Evolutionary conservation across 148 eudicot genomes (phyloP).

Genomic region (Mesembryanthemum crystallinum): DNA sequence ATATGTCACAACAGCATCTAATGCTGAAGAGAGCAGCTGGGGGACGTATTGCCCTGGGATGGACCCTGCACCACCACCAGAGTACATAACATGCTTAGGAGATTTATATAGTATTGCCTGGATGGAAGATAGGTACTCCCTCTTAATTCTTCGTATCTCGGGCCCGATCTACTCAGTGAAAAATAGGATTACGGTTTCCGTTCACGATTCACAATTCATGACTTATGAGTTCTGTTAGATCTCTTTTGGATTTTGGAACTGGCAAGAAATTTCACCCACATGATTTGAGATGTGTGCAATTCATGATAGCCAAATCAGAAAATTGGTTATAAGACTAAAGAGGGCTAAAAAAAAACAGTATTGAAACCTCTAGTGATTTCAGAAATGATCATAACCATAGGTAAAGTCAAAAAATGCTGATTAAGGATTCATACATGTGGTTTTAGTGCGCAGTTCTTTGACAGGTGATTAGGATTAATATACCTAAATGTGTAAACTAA

Average conservation of each 20-base stretch:
- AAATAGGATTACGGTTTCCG: no score
- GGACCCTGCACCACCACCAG: conserved; percentile 43
- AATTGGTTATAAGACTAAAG: neutral
- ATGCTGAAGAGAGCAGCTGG: conserved; percentile 50
- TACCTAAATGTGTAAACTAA: conserved; percentile 1
- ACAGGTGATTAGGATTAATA: neutral
- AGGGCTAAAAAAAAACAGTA: neutral
- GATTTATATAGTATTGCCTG: conserved; percentile 51
- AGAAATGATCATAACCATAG: neutral
- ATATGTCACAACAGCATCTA: conserved; percentile 51
- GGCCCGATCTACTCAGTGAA: neutral
- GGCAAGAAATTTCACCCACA: no score
- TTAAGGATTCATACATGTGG: neutral
- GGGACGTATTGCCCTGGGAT: conserved; percentile 46
- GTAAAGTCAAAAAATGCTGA: neutral
- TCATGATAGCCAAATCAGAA: neutral
- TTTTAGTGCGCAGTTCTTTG: neutral
- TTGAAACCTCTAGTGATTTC: neutral
- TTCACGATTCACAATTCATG: no score
- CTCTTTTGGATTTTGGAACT: neutral
- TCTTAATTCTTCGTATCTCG: neutral
- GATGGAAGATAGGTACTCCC: conserved; percentile 49
- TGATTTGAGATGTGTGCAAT: no score
- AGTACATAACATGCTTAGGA: conserved; percentile 44
- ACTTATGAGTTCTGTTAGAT: neutral